These are phyloP conservation scores for Fusarium sambucinum DNA, from an alignment of 2,329 filamentous ascomycete genomes.

Conservation along the genomic window DNA sequence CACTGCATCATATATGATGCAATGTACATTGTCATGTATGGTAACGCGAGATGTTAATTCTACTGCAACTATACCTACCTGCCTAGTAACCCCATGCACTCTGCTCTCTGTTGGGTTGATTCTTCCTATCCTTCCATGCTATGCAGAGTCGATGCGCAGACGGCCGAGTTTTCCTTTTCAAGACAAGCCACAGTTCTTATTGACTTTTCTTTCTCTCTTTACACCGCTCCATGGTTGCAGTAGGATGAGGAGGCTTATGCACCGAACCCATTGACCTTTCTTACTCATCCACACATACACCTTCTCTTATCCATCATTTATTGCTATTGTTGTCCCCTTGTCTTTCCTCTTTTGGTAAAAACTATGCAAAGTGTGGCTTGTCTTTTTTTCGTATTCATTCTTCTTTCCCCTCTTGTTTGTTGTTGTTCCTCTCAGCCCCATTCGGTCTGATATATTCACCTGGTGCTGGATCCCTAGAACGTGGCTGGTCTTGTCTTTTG, in stretches of 20 bases:
- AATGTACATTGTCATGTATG: background rate
- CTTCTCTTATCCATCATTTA: background rate
- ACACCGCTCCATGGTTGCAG: constrained; percentile 3
- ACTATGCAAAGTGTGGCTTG: background rate
- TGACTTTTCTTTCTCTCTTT: background rate
- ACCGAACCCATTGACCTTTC: constrained; percentile 3
- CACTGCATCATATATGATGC: background rate
- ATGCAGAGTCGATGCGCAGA: constrained; percentile 13
- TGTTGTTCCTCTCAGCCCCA: background rate
- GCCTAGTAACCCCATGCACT: background rate
- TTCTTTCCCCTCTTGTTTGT: background rate
- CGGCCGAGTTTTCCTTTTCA: constrained; percentile 35
- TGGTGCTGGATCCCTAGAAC: background rate
- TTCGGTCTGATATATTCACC: background rate
- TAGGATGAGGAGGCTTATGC: background rate
- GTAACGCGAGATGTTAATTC: constrained; percentile 3
- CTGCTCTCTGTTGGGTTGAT: background rate
- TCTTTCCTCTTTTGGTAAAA: background rate
- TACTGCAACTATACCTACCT: background rate
- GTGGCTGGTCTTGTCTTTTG: background rate
- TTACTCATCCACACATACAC: background rate
- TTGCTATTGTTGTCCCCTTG: background rate
- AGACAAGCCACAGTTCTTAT: constrained; percentile 30
- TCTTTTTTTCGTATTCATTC: constrained; percentile 6
- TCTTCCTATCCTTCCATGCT: background rate